Conservation (phyloP, 331 rosid genomes). For the Cucumis variabilis region DNA sequence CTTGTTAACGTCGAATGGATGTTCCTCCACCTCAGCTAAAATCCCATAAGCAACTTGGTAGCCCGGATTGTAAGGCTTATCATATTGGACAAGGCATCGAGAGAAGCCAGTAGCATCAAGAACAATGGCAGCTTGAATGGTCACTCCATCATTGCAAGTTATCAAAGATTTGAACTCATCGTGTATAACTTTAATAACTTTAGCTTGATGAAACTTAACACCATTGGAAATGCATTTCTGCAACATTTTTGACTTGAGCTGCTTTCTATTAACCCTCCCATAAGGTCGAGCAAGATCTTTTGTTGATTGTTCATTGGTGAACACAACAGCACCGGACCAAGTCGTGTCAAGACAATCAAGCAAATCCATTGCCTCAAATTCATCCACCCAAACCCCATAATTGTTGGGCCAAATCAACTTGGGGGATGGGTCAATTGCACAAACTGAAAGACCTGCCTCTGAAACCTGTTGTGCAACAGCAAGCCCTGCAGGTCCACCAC, state of each 20-base stretch:
- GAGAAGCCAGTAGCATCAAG: constrained; percentile 99
- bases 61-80: constrained; percentile 66
- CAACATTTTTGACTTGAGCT: constrained; percentile 90
- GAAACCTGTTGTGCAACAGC: constrained; percentile 99
- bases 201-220: constrained; percentile 93
- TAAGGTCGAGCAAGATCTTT: constrained; percentile 86
- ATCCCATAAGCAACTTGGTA: constrained; percentile 95
- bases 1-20: constrained; percentile 88
- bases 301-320: constrained; percentile 58
- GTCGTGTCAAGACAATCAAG: constrained; percentile 97
- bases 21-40: constrained; percentile 95
- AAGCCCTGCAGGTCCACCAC: constrained; percentile 99
- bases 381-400: constrained; percentile 99
- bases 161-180: constrained; percentile 81
- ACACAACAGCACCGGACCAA: constrained; percentile 97
- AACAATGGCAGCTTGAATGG: constrained; percentile 88
- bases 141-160: constrained; percentile 86
- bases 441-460: constrained; percentile 92
- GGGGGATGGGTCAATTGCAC: constrained; percentile 89
- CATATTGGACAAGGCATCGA: constrained; percentile 88
- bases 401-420: constrained; percentile 96
- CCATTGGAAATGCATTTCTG: constrained; percentile 88
- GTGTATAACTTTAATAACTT: constrained; percentile 82
- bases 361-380: constrained; percentile 94
- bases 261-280: constrained; percentile 97